phyloP scores from a whole-genome alignment of 768 basidiomycete species.

The Daedaleopsis sinensis region DNA sequence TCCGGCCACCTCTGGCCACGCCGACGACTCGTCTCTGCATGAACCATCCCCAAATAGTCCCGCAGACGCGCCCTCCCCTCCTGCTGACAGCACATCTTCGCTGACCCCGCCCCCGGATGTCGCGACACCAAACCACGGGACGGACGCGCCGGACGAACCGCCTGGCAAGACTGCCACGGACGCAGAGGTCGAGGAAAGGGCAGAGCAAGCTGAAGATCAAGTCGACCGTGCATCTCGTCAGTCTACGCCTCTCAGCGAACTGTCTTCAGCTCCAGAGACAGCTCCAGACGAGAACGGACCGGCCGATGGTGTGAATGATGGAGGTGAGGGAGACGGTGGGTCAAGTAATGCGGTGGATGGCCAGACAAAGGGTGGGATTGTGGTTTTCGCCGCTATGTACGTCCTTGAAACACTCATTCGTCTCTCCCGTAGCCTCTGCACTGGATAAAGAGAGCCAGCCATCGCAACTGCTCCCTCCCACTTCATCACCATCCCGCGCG shows the following conservation, averaged over 20 bases:
- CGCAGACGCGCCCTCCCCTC: constrained; percentile 27
- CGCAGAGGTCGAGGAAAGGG: constrained; percentile 23
- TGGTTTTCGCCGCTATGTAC: not conserved
- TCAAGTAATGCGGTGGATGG: not conserved
- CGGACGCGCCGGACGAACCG: constrained; percentile 15
- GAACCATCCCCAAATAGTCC: constrained; percentile 23
- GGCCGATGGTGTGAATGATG: constrained; percentile 5
- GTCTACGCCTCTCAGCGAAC: constrained; percentile 77
- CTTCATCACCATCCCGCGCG: not conserved
- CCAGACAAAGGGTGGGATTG: not conserved
- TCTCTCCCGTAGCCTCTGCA: not conserved
- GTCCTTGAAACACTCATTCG: not conserved
- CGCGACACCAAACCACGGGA: constrained; percentile 16
- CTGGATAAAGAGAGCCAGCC: constrained; percentile 1
- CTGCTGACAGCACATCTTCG: constrained; percentile 28
- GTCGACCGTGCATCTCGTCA: constrained; percentile 49
- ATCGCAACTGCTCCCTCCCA: constrained; percentile 4
- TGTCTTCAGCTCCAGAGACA: constrained; percentile 64
- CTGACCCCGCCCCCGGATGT: constrained; percentile 32
- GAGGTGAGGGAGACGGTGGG: constrained; percentile 2
- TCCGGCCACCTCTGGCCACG: constrained; percentile 19
- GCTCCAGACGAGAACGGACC: constrained; percentile 36
- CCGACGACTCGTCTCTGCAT: constrained; percentile 20
- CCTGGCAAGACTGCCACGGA: constrained; percentile 15
- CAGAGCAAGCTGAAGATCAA: constrained; percentile 34